Evolutionary conservation across 2,329 filamentous ascomycete genomes (phyloP).

Genomic region (Nigrospora sphaerica): DNA sequence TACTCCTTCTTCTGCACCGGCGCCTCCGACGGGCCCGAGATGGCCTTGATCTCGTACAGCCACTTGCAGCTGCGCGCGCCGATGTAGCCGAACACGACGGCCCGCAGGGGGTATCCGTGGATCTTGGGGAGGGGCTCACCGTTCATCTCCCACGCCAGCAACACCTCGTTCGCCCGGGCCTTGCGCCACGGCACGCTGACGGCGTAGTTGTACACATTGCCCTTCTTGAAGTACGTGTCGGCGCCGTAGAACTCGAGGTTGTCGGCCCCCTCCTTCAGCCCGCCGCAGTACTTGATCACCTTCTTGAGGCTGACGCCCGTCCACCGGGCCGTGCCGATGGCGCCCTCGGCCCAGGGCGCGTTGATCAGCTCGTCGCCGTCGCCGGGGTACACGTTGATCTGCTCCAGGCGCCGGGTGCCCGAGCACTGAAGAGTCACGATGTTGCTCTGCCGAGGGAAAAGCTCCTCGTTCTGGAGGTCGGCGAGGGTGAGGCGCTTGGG

Average conservation of each 20-base stretch:
- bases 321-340: slow-evolving; percentile 57
- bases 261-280: slow-evolving; percentile 42
- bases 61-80: slow-evolving; percentile 59
- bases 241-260: slow-evolving; percentile 64
- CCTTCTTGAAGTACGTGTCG: slow-evolving; percentile 67
- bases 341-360: slow-evolving; percentile 57
- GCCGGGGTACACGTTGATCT: slow-evolving; percentile 58
- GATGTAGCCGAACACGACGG: slow-evolving; percentile 59
- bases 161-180: slow-evolving; percentile 58
- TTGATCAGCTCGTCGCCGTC: slow-evolving; percentile 57
- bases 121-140: slow-evolving; percentile 55
- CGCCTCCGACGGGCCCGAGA: slow-evolving; percentile 45
- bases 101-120: slow-evolving; percentile 57
- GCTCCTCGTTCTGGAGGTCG: slow-evolving; percentile 52
- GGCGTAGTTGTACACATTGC: slow-evolving; percentile 57
- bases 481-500: slow-evolving; percentile 49
- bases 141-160: slow-evolving; percentile 69
- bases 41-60: slow-evolving; percentile 56
- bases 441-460: slow-evolving; percentile 53
- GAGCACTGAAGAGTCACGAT: slow-evolving; percentile 60
- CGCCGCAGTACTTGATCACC: slow-evolving; percentile 64
- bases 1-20: slow-evolving; percentile 62
- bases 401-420: slow-evolving; percentile 62
- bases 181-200: slow-evolving; percentile 62
- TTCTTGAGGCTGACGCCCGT: slow-evolving; percentile 61